phyloP scores from a whole-genome alignment of 176 grass and related monocot genomes.

The Phyllostachys edulis region DNA sequence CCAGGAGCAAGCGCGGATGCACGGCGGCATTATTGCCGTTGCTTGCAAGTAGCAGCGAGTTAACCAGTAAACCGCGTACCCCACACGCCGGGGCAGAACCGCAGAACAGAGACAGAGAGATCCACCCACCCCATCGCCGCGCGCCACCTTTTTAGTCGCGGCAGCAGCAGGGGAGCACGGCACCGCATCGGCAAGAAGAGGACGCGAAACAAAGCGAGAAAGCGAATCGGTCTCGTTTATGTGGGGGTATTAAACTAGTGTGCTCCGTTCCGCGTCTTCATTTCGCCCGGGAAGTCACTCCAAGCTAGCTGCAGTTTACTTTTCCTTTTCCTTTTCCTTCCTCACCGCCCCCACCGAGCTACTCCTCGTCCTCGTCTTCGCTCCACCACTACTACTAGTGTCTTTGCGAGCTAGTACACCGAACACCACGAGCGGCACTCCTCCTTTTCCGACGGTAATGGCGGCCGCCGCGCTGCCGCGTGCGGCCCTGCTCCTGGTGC shows the following conservation, averaged over 20 bases:
- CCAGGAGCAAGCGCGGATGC: background rate
- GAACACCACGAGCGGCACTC: conserved; percentile 3
- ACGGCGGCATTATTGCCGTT: background rate
- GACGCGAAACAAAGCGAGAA: conserved; percentile 12
- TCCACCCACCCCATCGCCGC: background rate
- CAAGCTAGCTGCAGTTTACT: background rate
- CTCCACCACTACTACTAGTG: conserved; percentile 5
- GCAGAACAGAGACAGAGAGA: no score
- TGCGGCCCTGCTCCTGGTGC: background rate
- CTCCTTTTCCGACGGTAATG: conserved; percentile 11
- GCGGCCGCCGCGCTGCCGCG: background rate
- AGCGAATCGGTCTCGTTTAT: background rate
- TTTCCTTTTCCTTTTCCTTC: background rate
- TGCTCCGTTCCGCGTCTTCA: background rate
- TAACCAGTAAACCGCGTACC: background rate
- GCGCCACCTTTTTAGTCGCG: conserved; percentile 1
- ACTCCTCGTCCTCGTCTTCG: background rate
- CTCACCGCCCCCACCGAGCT: conserved; percentile 24
- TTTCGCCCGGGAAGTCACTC: conserved; percentile 22
- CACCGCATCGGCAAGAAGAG: background rate
- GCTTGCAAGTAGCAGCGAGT: background rate
- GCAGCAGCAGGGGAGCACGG: background rate
- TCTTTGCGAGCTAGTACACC: conserved; percentile 18
- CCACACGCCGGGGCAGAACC: background rate
- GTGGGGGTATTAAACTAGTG: conserved; percentile 4